Conservation (phyloP, 2,329 filamentous ascomycete genomes). For the Rosellinia necatrix region DNA sequence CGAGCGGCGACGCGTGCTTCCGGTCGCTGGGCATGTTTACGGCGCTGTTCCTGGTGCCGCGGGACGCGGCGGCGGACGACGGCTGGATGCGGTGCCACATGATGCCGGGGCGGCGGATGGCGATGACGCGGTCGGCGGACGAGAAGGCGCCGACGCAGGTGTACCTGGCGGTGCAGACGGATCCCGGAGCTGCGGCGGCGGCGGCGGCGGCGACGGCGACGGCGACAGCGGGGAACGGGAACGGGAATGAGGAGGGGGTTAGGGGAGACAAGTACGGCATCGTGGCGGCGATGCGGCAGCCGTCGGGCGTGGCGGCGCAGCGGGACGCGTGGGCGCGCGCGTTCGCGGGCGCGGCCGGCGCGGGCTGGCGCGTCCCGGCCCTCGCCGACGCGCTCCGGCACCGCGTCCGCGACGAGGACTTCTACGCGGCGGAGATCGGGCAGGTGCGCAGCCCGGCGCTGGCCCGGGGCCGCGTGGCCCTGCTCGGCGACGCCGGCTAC, state of each 20-base stretch:
- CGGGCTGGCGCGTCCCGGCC: conserved; percentile 1
- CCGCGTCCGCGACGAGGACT: conserved; percentile 45
- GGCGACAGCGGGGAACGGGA: neutral
- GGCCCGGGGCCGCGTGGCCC: conserved; percentile 52
- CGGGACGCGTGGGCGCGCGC: conserved; percentile 33
- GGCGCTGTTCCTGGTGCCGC: conserved; percentile 48
- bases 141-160: conserved; percentile 38
- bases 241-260: neutral
- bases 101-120: conserved; percentile 41
- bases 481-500: conserved; percentile 60
- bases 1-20: conserved; percentile 39
- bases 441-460: conserved; percentile 51
- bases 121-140: conserved; percentile 45
- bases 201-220: neutral
- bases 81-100: conserved; percentile 43
- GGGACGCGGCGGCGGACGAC: conserved; percentile 32
- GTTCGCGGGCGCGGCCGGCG: conserved; percentile 38
- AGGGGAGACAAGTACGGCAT: no score
- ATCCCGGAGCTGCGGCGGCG: neutral
- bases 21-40: conserved; percentile 41
- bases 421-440: conserved; percentile 51
- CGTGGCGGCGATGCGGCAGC: no score
- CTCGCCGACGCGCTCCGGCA: conserved; percentile 1
- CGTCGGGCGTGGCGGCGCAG: conserved; percentile 24
- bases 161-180: conserved; percentile 37